Conservation (phyloP, 2,329 filamentous ascomycete species). For the Coniochaeta prunicola region DNA sequence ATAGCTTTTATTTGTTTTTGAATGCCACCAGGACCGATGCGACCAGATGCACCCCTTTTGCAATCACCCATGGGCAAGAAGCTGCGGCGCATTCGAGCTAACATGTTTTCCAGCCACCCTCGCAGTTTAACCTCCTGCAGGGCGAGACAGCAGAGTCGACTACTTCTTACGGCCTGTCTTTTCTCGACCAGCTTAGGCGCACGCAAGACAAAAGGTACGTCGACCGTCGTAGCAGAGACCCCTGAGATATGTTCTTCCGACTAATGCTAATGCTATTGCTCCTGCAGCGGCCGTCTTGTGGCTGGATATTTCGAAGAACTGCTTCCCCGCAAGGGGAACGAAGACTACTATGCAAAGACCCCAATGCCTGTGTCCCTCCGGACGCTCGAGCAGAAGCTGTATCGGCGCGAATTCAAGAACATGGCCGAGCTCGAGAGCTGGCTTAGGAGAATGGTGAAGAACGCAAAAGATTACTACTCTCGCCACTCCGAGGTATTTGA, state of each 20-base stretch:
- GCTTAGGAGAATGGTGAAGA: constrained; percentile 80
- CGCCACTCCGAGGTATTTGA: constrained; percentile 67
- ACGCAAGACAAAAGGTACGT: constrained; percentile 77
- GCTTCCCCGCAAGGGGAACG: constrained; percentile 53
- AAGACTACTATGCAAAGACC: constrained; percentile 72
- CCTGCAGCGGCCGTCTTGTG: constrained; percentile 60
- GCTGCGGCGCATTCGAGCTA: constrained; percentile 7
- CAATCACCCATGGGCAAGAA: neutral
- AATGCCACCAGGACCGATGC: neutral
- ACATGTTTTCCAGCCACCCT: constrained; percentile 10
- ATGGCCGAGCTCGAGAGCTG: constrained; percentile 75
- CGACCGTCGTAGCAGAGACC: neutral
- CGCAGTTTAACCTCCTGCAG: constrained; percentile 40
- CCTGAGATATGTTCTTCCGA: neutral
- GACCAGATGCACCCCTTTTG: neutral
- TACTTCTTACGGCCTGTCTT: constrained; percentile 61
- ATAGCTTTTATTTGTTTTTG: neutral
- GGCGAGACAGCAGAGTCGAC: constrained; percentile 63
- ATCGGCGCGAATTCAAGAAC: constrained; percentile 58
- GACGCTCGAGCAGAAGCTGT: constrained; percentile 69
- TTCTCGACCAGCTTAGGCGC: constrained; percentile 67
- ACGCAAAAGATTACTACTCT: constrained; percentile 78
- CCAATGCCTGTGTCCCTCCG: constrained; percentile 73
- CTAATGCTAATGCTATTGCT: constrained; percentile 8
- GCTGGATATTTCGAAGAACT: constrained; percentile 69